Evolutionary conservation across 169 alveolate genomes (phyloP).

Genomic region (Cryptosporidium tyzzeri): DNA sequence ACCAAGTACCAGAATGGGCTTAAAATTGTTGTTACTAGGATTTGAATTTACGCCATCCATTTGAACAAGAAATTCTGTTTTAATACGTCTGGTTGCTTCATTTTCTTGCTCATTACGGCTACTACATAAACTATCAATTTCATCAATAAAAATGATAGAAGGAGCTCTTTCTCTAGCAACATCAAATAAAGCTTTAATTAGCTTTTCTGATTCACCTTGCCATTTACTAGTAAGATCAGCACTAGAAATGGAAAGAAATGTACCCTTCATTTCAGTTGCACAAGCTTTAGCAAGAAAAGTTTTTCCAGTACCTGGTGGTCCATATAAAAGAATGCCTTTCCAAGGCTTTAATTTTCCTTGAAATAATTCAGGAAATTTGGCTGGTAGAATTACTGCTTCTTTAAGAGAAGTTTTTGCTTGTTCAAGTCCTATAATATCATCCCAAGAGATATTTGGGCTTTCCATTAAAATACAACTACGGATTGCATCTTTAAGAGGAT

Average conservation of each 20-base stretch:
- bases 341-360: slow-evolving; percentile 91
- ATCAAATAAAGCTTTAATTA: slow-evolving; percentile 92
- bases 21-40: slow-evolving; percentile 87
- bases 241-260: slow-evolving; percentile 95
- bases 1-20: slow-evolving; percentile 92
- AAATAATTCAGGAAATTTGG: slow-evolving; percentile 94
- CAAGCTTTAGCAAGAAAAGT: slow-evolving; percentile 99
- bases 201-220: slow-evolving; percentile 99
- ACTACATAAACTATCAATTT: slow-evolving; percentile 97
- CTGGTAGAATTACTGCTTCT: slow-evolving; percentile 96
- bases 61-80: slow-evolving; percentile 98
- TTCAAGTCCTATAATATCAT: slow-evolving; percentile 95
- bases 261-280: slow-evolving; percentile 97
- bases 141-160: slow-evolving; percentile 98
- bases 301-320: slow-evolving; percentile 99
- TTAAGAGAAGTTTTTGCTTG: slow-evolving; percentile 92
- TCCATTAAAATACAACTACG: slow-evolving; percentile 86
- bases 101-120: slow-evolving; percentile 94
- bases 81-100: slow-evolving; percentile 97
- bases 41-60: slow-evolving; percentile 94
- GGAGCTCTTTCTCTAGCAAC: slow-evolving; percentile 96
- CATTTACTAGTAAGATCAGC: slow-evolving; percentile 97
- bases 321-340: slow-evolving; percentile 91
- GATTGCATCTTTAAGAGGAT: slow-evolving; percentile 80
- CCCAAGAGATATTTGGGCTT: slow-evolving; percentile 94